Percentiles rank a stretch among this genome's conserved stretches.
phyloP scores from a whole-genome alignment of 2,329 filamentous ascomycete genomes.

The Hypocreales sp. region DNA sequence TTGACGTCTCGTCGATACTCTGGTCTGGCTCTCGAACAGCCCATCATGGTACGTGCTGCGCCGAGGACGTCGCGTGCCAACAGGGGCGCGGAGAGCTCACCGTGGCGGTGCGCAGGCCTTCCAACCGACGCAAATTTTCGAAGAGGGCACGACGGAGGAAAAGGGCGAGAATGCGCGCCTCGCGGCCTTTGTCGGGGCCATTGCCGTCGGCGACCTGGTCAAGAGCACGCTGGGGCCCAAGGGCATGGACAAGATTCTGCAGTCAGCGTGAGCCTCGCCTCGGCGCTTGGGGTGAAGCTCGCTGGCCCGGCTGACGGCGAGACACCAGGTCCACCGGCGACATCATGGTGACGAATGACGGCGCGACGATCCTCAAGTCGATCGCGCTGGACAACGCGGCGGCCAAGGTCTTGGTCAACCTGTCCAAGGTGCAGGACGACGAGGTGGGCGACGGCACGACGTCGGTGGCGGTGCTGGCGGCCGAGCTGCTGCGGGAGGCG shows the following conservation, averaged over 20 bases:
- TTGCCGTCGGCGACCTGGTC: constrained; percentile 91
- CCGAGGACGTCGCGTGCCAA: too few relatives aligned
- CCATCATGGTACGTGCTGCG: constrained; percentile 1
- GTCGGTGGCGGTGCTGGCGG: constrained; percentile 89
- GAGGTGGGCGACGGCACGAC: constrained; percentile 97
- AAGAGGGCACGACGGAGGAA: constrained; percentile 90
- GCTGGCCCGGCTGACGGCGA: constrained; percentile 3
- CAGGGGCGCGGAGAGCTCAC: too few relatives aligned
- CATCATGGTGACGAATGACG: constrained; percentile 98
- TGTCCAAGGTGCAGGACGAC: constrained; percentile 98
- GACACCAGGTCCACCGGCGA: constrained; percentile 68
- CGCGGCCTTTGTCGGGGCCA: constrained; percentile 94
- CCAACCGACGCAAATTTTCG: constrained; percentile 95
- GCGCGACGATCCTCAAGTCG: constrained; percentile 93
- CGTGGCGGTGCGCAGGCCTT: constrained; percentile 30
- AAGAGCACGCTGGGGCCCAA: constrained; percentile 96
- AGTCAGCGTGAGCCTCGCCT: constrained; percentile 64
- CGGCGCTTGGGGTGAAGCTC: too few relatives aligned
- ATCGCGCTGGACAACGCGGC: constrained; percentile 98
- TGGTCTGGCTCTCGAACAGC: not conserved
- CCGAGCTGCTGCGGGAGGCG: constrained; percentile 87
- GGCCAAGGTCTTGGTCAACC: constrained; percentile 96
- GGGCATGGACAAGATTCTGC: constrained; percentile 97
- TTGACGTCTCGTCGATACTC: not conserved
- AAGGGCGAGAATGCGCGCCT: constrained; percentile 99